These are phyloP conservation scores for Pouteria campechiana DNA, from an alignment of 179 eudicot species.

Conservation along the genomic window DNA sequence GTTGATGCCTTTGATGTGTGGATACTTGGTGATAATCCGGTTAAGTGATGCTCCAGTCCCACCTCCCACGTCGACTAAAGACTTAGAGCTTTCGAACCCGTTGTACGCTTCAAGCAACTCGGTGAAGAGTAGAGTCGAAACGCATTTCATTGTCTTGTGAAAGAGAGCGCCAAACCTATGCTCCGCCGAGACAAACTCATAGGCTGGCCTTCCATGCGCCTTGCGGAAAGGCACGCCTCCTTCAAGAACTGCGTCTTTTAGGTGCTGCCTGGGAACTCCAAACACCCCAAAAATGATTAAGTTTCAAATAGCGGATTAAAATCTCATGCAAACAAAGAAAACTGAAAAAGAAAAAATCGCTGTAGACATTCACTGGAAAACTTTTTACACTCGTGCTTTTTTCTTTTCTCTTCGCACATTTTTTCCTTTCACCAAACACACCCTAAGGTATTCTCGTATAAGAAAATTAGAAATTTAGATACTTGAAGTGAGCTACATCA, in stretches of 20 bases:
- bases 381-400: too few species aligned
- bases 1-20: slow-evolving; percentile 13
- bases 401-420: too few species aligned
- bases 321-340: too few species aligned
- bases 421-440: too few species aligned
- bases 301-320: too few species aligned
- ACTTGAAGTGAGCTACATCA: too few species aligned
- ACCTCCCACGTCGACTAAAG: slow-evolving; percentile 24
- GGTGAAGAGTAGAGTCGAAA: slow-evolving; percentile 4
- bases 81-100: slow-evolving; percentile 5
- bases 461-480: too few species aligned
- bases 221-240: slow-evolving; percentile 16
- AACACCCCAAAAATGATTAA: too few species aligned
- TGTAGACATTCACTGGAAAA: too few species aligned
- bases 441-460: too few species aligned
- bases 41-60: slow-evolving; percentile 15
- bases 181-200: slow-evolving; percentile 11
- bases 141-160: slow-evolving; percentile 18
- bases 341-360: too few species aligned
- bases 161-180: slow-evolving; percentile 20
- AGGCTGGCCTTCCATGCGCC: slow-evolving; percentile 11
- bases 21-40: slow-evolving; percentile 12
- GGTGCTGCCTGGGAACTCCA: slow-evolving; percentile 9
- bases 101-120: slow-evolving; percentile 9
- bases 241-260: slow-evolving; percentile 11